Percentiles rank a stretch among this genome's conserved stretches.
Evolutionary conservation across 805 yeast genomes (phyloP).

Genomic region (Barnettozyma vustinii): DNA sequence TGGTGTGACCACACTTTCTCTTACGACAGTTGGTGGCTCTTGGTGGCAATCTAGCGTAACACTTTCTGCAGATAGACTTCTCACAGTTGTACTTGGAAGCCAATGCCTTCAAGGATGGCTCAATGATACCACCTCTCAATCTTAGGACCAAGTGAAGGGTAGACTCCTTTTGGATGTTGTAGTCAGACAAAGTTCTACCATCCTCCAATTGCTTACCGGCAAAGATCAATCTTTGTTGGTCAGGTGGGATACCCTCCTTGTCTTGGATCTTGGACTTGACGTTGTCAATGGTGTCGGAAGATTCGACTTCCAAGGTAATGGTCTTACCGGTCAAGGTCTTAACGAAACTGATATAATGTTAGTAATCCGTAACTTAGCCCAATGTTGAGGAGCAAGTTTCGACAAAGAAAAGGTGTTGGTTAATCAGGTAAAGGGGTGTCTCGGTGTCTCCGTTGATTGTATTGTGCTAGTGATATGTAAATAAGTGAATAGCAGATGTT

Average conservation of each 20-base stretch:
- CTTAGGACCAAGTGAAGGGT: conserved; percentile 93
- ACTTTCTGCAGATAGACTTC: conserved; percentile 97
- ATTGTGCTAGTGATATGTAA: no score
- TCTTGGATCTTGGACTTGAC: conserved; percentile 98
- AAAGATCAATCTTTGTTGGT: conserved; percentile 98
- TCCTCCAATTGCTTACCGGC: conserved; percentile 99
- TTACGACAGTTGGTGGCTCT: conserved; percentile 99
- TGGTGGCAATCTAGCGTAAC: conserved; percentile 99
- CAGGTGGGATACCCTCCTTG: conserved; percentile 99
- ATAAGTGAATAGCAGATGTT: no score
- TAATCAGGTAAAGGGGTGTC: no score
- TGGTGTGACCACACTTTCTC: conserved; percentile 99
- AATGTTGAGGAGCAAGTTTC: neutral
- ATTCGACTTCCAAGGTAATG: conserved; percentile 98
- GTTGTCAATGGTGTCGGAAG: conserved; percentile 97
- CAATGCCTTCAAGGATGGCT: conserved; percentile 98
- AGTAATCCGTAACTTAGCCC: conserved; percentile 6
- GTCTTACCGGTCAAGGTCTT: conserved; percentile 88
- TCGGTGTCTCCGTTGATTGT: no score
- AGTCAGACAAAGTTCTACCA: conserved; percentile 97
- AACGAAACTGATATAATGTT: conserved; percentile 49
- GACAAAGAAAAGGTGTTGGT: neutral
- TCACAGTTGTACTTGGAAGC: conserved; percentile 99
- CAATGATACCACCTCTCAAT: conserved; percentile 99
- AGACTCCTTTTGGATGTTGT: conserved; percentile 99